phyloP scores from a whole-genome alignment of 2,329 filamentous ascomycete genomes.

The Fulvia fulva region DNA sequence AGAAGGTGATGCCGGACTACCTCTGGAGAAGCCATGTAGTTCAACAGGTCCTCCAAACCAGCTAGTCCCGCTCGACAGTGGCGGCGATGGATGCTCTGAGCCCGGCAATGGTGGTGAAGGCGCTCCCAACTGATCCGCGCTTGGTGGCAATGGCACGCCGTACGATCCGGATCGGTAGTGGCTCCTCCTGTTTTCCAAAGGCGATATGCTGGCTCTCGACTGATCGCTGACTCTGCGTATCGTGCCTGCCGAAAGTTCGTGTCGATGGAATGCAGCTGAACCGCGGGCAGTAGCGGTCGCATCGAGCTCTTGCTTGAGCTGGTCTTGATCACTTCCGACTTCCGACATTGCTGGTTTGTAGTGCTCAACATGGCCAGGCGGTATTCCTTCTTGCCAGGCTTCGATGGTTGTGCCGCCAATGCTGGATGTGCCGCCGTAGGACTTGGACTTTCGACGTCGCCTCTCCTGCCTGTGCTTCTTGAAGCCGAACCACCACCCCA shows the following conservation, averaged over 20 bases:
- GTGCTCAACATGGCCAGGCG: slow-evolving; percentile 8
- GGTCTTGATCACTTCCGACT: slow-evolving; percentile 2
- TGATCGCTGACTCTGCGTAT: slow-evolving; percentile 11
- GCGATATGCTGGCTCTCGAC: slow-evolving; percentile 16
- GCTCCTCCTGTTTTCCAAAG: slow-evolving; percentile 11
- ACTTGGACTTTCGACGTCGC: not conserved
- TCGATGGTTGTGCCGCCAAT: slow-evolving; percentile 19
- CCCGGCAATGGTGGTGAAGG: not conserved
- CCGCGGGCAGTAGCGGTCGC: slow-evolving; percentile 11
- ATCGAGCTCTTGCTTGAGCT: slow-evolving; percentile 19
- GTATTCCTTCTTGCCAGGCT: slow-evolving; percentile 4
- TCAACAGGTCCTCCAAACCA: not conserved
- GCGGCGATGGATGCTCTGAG: not conserved
- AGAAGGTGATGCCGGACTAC: not conserved
- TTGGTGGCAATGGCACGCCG: not conserved
- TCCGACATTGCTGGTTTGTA: slow-evolving; percentile 9
- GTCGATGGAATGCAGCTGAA: slow-evolving; percentile 6
- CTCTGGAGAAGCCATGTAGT: slow-evolving; percentile 5
- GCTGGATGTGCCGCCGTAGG: slow-evolving; percentile 3
- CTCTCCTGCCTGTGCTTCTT: slow-evolving; percentile 4
- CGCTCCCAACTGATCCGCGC: not conserved
- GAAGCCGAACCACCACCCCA: slow-evolving; percentile 11
- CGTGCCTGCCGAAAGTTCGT: slow-evolving; percentile 13
- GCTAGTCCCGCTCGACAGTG: not conserved
- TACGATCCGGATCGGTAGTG: not conserved